phyloP scores from a whole-genome alignment of 768 basidiomycete species.

The Mycena floridula region DNA sequence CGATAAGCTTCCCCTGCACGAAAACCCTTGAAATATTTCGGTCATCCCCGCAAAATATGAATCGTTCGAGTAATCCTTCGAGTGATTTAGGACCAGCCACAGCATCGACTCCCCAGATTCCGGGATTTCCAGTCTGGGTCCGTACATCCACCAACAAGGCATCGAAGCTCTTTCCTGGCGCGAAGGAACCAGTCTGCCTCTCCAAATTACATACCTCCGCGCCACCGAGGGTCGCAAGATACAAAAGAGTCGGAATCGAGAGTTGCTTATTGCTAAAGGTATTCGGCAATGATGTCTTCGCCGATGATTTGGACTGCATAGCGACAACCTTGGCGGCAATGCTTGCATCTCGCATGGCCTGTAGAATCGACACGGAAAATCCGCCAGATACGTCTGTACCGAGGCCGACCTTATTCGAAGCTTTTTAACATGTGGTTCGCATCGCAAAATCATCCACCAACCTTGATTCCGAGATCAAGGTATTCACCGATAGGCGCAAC shows the following conservation, averaged over 20 bases:
- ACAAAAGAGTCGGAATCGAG: constrained; percentile 67
- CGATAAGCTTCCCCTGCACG: constrained; percentile 76
- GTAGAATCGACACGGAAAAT: constrained; percentile 74
- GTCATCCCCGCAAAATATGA: constrained; percentile 84
- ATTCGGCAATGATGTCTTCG: constrained; percentile 3
- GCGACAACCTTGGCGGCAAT: constrained; percentile 74
- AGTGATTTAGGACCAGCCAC: constrained; percentile 32
- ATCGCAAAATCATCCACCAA: constrained; percentile 16
- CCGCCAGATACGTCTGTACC: constrained; percentile 94
- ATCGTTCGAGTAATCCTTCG: constrained; percentile 67
- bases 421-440: neutral
- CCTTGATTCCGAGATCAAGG: constrained; percentile 85
- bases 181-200: constrained; percentile 68
- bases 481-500: constrained; percentile 72
- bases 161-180: constrained; percentile 82
- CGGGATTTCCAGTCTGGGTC: constrained; percentile 46
- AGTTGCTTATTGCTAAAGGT: constrained; percentile 58
- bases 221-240: constrained; percentile 90
- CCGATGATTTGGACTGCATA: constrained; percentile 28
- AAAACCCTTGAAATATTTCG: constrained; percentile 78
- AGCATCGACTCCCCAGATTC: constrained; percentile 44
- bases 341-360: constrained; percentile 67
- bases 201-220: constrained; percentile 75
- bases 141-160: constrained; percentile 69
- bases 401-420: constrained; percentile 85